Conservation (phyloP, 2,329 filamentous ascomycete genomes). For the Dichotomopilus funicola region DNA sequence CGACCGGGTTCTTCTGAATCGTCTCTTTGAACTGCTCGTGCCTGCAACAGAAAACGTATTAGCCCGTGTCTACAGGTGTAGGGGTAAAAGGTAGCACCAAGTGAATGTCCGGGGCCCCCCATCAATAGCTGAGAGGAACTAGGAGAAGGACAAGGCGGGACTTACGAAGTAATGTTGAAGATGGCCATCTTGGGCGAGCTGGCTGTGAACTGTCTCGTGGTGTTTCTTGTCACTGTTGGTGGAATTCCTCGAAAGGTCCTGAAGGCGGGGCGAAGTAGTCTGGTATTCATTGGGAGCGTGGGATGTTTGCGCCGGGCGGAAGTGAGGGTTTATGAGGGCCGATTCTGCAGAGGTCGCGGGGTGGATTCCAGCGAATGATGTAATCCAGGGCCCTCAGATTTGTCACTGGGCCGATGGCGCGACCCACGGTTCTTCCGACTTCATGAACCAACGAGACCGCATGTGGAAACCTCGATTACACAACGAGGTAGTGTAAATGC, state of each 20-base stretch:
- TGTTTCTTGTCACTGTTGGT: constrained; percentile 10
- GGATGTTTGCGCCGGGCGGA: not conserved
- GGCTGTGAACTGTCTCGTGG: constrained; percentile 32
- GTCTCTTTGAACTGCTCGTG: constrained; percentile 30
- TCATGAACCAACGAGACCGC: not conserved
- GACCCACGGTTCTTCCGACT: not conserved
- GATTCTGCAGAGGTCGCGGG: not conserved
- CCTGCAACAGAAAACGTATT: constrained; percentile 13
- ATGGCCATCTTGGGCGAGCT: constrained; percentile 38
- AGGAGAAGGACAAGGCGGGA: constrained; percentile 4
- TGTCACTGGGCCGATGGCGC: constrained; percentile 13
- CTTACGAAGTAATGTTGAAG: constrained; percentile 35
- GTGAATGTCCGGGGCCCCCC: too few species aligned
- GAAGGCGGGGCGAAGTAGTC: constrained; percentile 14
- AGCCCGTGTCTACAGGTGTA: not conserved
- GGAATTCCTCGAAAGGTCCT: constrained; percentile 14
- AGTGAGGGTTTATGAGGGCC: constrained; percentile 7
- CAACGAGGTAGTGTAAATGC: too few species aligned
- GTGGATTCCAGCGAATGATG: constrained; percentile 19
- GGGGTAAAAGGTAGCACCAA: too few species aligned
- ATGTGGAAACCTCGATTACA: not conserved
- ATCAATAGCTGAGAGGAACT: not conserved
- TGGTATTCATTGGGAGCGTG: constrained; percentile 12
- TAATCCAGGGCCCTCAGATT: constrained; percentile 12
- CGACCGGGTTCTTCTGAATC: constrained; percentile 38